Percentiles rank a stretch among this genome's conserved stretches.
These are phyloP conservation scores for Allium fistulosum DNA, from an alignment of 106 monocot species.

Conservation along the genomic window DNA sequence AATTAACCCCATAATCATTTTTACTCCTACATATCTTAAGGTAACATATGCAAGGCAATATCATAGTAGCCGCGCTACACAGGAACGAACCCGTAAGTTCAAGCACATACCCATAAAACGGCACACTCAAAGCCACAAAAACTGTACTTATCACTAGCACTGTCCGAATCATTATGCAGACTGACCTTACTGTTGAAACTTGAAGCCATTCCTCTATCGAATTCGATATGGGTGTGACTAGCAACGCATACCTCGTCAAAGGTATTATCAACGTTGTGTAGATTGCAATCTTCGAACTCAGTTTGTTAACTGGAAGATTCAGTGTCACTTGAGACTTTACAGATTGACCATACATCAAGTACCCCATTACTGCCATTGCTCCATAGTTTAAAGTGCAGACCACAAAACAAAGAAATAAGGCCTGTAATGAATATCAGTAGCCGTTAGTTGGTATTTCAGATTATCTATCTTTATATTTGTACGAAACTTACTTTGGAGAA, in stretches of 20 bases:
- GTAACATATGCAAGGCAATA: conserved; percentile 62
- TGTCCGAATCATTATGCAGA: conserved; percentile 20
- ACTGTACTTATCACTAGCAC: conserved; percentile 27
- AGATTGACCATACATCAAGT: conserved; percentile 49
- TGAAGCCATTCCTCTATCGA: conserved; percentile 34
- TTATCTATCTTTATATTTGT: not conserved
- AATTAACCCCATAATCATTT: conserved; percentile 16
- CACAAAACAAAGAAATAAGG: conserved; percentile 32
- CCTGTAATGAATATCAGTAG: conserved; percentile 21
- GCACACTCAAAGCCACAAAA: conserved; percentile 27
- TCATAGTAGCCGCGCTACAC: conserved; percentile 22
- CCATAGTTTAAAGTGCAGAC: conserved; percentile 53
- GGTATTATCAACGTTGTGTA: conserved; percentile 59
- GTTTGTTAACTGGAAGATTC: conserved; percentile 37
- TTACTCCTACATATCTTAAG: conserved; percentile 52
- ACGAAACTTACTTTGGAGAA: not conserved
- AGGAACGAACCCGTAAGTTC: conserved; percentile 42
- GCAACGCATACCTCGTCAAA: conserved; percentile 47
- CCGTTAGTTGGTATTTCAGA: not conserved
- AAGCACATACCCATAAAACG: conserved; percentile 33
- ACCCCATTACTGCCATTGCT: conserved; percentile 49
- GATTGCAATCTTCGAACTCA: conserved; percentile 51
- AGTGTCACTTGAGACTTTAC: conserved; percentile 57
- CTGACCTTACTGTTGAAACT: conserved; percentile 13
- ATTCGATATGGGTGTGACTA: conserved; percentile 30